phyloP scores from a whole-genome alignment of 805 yeast species.

The Ogataea ganodermae region DNA sequence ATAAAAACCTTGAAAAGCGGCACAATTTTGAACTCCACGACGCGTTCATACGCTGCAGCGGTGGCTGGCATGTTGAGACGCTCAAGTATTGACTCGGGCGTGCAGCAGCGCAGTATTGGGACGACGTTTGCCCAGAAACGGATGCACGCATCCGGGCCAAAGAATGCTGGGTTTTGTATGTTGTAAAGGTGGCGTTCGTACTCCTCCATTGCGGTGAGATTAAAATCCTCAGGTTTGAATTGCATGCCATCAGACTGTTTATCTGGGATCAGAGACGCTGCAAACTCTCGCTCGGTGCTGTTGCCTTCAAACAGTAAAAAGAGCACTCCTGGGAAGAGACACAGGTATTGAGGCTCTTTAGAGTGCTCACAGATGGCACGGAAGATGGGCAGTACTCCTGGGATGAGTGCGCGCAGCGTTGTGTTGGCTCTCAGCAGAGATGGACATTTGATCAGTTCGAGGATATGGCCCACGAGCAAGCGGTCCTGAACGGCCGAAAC shows the following conservation, averaged over 20 bases:
- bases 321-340: constrained; percentile 51
- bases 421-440: constrained; percentile 44
- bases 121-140: constrained; percentile 50
- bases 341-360: neutral
- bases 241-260: neutral
- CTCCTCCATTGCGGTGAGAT: constrained; percentile 54
- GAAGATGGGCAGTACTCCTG: constrained; percentile 32
- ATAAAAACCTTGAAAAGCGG: constrained; percentile 43
- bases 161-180: constrained; percentile 55
- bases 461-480: neutral
- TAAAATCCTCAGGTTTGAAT: constrained; percentile 24
- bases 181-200: constrained; percentile 50
- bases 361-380: constrained; percentile 25
- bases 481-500: neutral
- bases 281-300: constrained; percentile 49
- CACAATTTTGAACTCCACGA: constrained; percentile 35
- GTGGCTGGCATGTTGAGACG: constrained; percentile 31
- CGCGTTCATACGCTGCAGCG: constrained; percentile 23
- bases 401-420: constrained; percentile 40
- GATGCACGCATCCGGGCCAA: constrained; percentile 42
- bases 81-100: constrained; percentile 37
- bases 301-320: constrained; percentile 59
- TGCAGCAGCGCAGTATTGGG: constrained; percentile 39
- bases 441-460: constrained; percentile 42
- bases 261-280: constrained; percentile 35